Base-by-base conservation (phyloP, 371 early-diverging fungal genomes). In the Mortierella sp. region DNA sequence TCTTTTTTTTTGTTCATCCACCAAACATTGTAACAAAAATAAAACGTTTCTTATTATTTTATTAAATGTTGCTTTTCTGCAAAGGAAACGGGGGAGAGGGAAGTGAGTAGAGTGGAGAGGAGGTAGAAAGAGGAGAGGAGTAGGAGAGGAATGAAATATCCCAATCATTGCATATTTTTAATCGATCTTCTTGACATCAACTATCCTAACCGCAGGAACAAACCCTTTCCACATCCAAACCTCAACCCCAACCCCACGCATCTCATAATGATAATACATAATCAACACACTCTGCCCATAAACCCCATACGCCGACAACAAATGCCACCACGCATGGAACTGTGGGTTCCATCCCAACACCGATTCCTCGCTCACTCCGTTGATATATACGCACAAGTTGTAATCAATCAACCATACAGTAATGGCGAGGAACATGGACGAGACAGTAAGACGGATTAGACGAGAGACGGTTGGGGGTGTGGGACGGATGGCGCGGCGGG, bases 271-370 rank as follows among this genome's bases (percentile, higher is more conserved):
- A 24, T 75, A 75, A 46, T 63, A 75, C 11, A 75, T 75, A 21
- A 75, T 63, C 29, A 75, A 18, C 12, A 75, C 48, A 6, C 49
- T 16, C 48, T 44, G 16, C 0, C 24, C 35, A 32, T 75, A 75
- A 0, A 63, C 63, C 0, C 21, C 60, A 29, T 58, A 8, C 2
- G 63, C 58, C 44, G 75, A 48, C 27, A 75, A 32, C 29, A 58
- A 48, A 32, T 63, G 75, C 75, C 75, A 75, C 75, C 75, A 75
- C 2, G 76, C 76, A 71, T 76, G 76, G 76, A 76, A 76, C 71
- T 76, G 76, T 43, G 76, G 76, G 43, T 76, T 76, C 71, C 49
- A 71, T 5, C 27, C 18, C 58, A 76, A 14, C 18, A 76, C 18
- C 38, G 76, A 71, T 32, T 54, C 71, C 10, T 54, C 46, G 21